Evolutionary conservation across 2,329 filamentous ascomycete genomes (phyloP), one percentile per base, ranked within the genome.

Genomic region (Diaporthe caulivora): DNA sequence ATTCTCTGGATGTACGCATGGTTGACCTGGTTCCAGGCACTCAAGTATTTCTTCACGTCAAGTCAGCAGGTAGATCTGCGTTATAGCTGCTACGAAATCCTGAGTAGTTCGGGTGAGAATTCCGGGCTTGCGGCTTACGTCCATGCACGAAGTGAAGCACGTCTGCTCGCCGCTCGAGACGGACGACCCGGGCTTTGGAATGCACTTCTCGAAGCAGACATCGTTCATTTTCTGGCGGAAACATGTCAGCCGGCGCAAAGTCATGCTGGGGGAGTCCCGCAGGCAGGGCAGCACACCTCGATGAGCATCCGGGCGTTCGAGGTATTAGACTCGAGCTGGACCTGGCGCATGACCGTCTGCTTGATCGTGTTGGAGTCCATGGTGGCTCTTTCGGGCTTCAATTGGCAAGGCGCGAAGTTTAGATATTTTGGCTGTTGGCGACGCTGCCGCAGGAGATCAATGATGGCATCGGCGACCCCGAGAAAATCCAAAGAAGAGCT

Each of bases 121-220:
- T 13, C 9, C 9, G 62, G 62, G n/a, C 9, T 26, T 37, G 44
- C 21, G 21, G 8, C 62, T 51, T 34, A 65, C 62, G 29, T 95
- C 93, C 90, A 95, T 94, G 86, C 94, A 96, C 75, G 89, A 87
- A 26, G 89, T 93, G 80, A 94, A 88, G 85, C 94, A 96, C 29
- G 89, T 87, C 80, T 91, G 87, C 82, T 96, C 94, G 83, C 88
- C 83, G 83, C 87, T 89, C 65, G 91, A 92, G 72, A 95, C 84
- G 70, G 90, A 91, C 65, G 87, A 82, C 73, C 92, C 92, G 70
- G 94, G 92, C 80, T 92, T 91, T 65, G 92, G 87, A 21, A 95
- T 85, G 83, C 94, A 96, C 82, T 91, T 92, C 60, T 94, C 90
- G 85, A 95, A 96, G 86, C 94, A 96, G 84, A 92, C 91, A 79